Percentiles rank a stretch among this genome's conserved stretches.
These are phyloP conservation scores for Thelephora terrestris DNA, from an alignment of 1,284 basidiomycete species.

Conservation along the genomic window DNA sequence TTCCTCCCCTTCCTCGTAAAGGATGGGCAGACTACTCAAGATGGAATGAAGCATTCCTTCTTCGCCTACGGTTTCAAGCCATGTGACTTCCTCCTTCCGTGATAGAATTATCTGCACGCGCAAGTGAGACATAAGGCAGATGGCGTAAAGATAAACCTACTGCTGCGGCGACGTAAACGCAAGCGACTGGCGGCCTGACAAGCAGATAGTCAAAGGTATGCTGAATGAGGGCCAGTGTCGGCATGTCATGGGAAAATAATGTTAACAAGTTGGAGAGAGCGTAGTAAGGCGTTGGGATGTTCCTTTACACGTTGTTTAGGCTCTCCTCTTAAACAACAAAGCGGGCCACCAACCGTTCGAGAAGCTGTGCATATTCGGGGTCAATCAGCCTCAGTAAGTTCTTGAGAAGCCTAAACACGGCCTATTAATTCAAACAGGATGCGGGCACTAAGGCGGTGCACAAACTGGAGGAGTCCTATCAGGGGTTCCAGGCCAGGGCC, in stretches of 20 bases:
- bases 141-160: conserved; percentile 34
- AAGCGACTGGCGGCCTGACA: conserved; percentile 68
- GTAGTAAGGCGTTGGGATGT: conserved; percentile 71
- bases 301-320: conserved; percentile 19
- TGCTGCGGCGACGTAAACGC: conserved; percentile 76
- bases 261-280: conserved; percentile 87
- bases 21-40: conserved; percentile 59
- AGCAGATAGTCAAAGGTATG: conserved; percentile 85
- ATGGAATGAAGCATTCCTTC: conserved; percentile 83
- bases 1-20: conserved; percentile 35
- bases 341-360: conserved; percentile 49
- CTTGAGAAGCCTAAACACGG: conserved; percentile 46
- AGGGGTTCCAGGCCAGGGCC: conserved; percentile 75
- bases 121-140: neutral
- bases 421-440: conserved; percentile 4
- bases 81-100: conserved; percentile 47
- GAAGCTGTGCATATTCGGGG: conserved; percentile 52
- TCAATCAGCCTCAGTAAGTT: conserved; percentile 64
- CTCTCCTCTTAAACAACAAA: neutral
- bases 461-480: conserved; percentile 70
- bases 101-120: conserved; percentile 44
- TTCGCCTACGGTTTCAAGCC: conserved; percentile 52
- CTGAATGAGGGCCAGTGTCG: conserved; percentile 75
- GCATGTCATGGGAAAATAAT: conserved; percentile 85
- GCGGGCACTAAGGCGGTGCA: neutral